These are phyloP conservation scores for Escovopsis sp. DNA, from an alignment of 2,329 filamentous ascomycete species.

Conservation along the genomic window DNA sequence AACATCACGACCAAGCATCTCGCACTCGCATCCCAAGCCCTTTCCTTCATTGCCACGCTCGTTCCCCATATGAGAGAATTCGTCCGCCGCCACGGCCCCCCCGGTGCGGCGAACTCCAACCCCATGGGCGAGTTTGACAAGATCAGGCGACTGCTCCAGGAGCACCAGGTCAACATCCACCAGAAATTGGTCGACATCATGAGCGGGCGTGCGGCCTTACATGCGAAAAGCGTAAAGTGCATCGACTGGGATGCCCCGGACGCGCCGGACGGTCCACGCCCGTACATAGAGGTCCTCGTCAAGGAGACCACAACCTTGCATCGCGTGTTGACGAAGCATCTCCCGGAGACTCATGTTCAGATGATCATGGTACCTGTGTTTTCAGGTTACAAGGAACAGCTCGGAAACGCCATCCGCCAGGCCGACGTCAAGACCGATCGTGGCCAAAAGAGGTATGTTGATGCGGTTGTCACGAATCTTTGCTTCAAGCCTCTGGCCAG, in stretches of 20 bases:
- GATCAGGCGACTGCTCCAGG: constrained; percentile 66
- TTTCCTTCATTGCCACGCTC: constrained; percentile 74
- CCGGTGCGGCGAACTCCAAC: constrained; percentile 34
- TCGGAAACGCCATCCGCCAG: constrained; percentile 54
- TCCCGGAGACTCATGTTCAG: constrained; percentile 59
- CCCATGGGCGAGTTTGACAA: constrained; percentile 80
- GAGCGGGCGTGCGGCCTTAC: constrained; percentile 57
- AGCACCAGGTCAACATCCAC: constrained; percentile 81
- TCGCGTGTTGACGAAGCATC: constrained; percentile 66
- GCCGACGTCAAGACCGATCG: constrained; percentile 47
- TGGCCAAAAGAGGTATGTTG: constrained; percentile 55
- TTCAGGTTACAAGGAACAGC: constrained; percentile 63
- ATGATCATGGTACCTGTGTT: constrained; percentile 84
- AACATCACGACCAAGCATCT: constrained; percentile 96
- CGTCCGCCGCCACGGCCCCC: constrained; percentile 56
- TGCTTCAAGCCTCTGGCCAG: no score
- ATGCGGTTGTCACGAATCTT: no score
- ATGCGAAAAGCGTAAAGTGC: constrained; percentile 58
- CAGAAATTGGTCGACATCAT: constrained; percentile 92
- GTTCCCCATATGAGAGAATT: constrained; percentile 88
- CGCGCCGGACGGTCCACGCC: constrained; percentile 27
- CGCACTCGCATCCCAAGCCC: constrained; percentile 74
- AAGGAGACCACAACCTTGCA: constrained; percentile 79
- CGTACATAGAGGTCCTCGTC: constrained; percentile 74
- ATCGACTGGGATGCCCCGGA: constrained; percentile 53